Conservation (phyloP, 208 protist species). For the Trypanosoma avium region DNA sequence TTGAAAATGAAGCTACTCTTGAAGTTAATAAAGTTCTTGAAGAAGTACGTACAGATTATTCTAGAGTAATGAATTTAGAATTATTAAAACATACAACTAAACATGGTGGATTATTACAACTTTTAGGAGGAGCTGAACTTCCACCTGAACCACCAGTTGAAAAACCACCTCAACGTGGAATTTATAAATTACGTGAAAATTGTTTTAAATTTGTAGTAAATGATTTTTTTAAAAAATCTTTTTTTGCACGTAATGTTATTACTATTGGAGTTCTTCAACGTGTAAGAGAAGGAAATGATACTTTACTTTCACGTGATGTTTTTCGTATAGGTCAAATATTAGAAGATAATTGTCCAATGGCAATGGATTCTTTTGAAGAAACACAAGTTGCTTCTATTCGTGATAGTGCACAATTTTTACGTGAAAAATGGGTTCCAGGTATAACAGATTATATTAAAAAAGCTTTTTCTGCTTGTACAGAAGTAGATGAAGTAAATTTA, state of each 20-base stretch:
- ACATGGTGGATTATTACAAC: constrained; percentile 45
- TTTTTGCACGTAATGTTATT: constrained; percentile 45
- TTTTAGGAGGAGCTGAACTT: constrained; percentile 38
- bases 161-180: constrained; percentile 44
- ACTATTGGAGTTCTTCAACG: constrained; percentile 61
- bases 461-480: constrained; percentile 32
- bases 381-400: constrained; percentile 68
- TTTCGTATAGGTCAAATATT: constrained; percentile 66
- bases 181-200: constrained; percentile 34
- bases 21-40: constrained; percentile 61
- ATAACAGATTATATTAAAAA: constrained; percentile 55
- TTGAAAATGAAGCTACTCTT: constrained; percentile 74
- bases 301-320: constrained; percentile 59
- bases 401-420: constrained; percentile 67
- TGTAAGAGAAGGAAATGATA: constrained; percentile 71
- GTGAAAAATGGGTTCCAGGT: constrained; percentile 74
- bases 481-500: constrained; percentile 67
- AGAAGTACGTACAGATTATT: constrained; percentile 89
- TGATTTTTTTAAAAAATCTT: constrained; percentile 58
- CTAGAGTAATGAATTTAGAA: constrained; percentile 84
- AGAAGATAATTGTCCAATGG: constrained; percentile 56
- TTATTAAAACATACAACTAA: constrained; percentile 70
- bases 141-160: constrained; percentile 17
- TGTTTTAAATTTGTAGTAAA: constrained; percentile 48
- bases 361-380: constrained; percentile 89